phyloP scores from a whole-genome alignment of 441 rosid species.

The Rhodomyrtus psidioides region DNA sequence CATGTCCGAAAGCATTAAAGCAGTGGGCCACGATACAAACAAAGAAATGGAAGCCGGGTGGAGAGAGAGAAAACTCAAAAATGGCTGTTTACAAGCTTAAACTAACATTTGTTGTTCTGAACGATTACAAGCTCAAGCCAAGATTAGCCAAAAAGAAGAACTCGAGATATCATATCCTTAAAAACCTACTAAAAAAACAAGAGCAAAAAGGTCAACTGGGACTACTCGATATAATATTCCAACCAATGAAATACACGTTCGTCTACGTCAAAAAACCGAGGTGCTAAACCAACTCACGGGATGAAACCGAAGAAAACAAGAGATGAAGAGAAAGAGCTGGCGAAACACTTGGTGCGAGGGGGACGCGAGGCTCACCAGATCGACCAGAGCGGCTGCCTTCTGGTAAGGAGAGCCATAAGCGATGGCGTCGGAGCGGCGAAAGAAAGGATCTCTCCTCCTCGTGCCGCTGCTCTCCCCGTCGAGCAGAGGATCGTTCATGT shows the following conservation, averaged over 20 bases:
- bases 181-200: background rate
- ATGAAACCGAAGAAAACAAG: background rate
- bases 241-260: background rate
- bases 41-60: background rate
- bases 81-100: background rate
- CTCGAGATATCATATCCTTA: background rate
- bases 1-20: background rate
- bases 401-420: conserved; percentile 67
- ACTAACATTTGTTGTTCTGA: too few relatives aligned
- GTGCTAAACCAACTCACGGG: background rate
- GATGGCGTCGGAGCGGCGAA: conserved; percentile 74
- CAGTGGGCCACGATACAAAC: background rate
- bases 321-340: background rate
- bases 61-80: background rate
- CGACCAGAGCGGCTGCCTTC: conserved; percentile 96
- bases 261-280: background rate
- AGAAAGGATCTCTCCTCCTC: conserved; percentile 12
- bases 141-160: background rate
- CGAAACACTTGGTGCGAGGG: background rate
- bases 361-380: conserved; percentile 41
- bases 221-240: background rate
- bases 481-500: conserved; percentile 52
- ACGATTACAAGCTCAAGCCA: background rate
- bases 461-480: conserved; percentile 36
- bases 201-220: background rate